phyloP scores from a whole-genome alignment of 2,329 filamentous ascomycete genomes.

The Aaosphaeria arxii region DNA sequence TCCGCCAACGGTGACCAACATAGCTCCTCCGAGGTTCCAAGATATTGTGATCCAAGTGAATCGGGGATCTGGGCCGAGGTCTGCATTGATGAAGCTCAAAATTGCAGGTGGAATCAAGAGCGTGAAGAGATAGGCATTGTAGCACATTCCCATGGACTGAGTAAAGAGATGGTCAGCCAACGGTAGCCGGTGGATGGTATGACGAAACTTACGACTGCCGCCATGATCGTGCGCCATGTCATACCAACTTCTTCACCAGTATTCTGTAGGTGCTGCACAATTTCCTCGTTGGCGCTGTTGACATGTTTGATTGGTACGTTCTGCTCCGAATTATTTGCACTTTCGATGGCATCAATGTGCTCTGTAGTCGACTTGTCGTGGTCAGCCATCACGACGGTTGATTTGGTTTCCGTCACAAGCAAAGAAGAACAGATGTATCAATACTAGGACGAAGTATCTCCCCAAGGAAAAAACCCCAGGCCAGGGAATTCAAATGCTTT shows the following conservation, averaged over 20 bases:
- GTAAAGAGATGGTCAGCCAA: not conserved
- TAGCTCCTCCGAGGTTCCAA: slow-evolving; percentile 30
- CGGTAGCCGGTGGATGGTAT: not conserved
- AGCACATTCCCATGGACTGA: slow-evolving; percentile 27
- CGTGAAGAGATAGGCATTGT: slow-evolving; percentile 33
- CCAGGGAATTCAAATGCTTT: not conserved
- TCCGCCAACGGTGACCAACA: slow-evolving; percentile 30
- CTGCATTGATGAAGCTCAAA: slow-evolving; percentile 30
- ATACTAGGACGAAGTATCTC: not conserved
- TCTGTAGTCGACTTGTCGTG: slow-evolving; percentile 10
- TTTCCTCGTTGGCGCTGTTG: slow-evolving; percentile 23
- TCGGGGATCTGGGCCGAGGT: slow-evolving; percentile 27
- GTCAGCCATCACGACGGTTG: slow-evolving; percentile 2
- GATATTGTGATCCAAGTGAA: slow-evolving; percentile 34
- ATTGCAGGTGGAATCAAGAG: slow-evolving; percentile 31
- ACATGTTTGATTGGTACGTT: slow-evolving; percentile 5
- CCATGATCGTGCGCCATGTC: slow-evolving; percentile 23
- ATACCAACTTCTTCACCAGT: slow-evolving; percentile 30
- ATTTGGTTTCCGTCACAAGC: not conserved
- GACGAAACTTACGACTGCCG: slow-evolving; percentile 12
- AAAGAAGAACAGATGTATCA: not conserved
- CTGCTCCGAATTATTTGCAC: slow-evolving; percentile 7
- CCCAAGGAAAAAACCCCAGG: not conserved
- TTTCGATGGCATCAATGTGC: slow-evolving; percentile 18
- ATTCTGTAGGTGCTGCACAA: slow-evolving; percentile 23